Evolutionary conservation across 148 eudicot genomes (phyloP), one percentile per base, ranked within the genome.

Genomic region (Chenopodium berlandieri): DNA sequence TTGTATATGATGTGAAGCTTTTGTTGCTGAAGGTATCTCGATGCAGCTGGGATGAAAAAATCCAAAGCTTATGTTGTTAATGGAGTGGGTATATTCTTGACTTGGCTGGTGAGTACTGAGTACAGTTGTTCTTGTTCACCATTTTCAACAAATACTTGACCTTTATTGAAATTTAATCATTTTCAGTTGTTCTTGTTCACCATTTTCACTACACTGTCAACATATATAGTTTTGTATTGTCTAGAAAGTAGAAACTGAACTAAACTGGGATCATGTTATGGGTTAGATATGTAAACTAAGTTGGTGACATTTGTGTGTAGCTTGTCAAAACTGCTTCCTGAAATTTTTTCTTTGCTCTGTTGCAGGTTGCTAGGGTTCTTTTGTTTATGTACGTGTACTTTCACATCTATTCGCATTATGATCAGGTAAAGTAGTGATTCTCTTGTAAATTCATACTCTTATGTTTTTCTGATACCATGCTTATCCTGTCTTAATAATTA

Each of bases 61-160:
- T 94, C 99, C 30, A 90, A 90, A 71, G 79, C 91, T 17, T 96
- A 96, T 79, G 76, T 90, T 54, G 87, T 75, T 78, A 96, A 96
- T 86, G 99, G 99, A 75, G 89, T 91, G 83, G 90, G 85, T 34
- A 77, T 96, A 86, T 96, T 96, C 87, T 67, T 94, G 1, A 94
- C 94, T 85, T 96, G 99, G 99, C 87, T 96, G 95, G 99, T 96
- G 82, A 83, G 88, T 81, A 71, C 14, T 96, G 82, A 83, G 88
- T 81, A 71, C 20, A 79, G 8, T 31, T 34, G 79, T 31, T 34
- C 44, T 40, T 40, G 56, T 16, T 68, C 10, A 9, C 23, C 47
- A 44, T 13, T 14, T 8, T 79, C 64, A 48, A 27, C 30, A 27
- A 27, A 27, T 27, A 27, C 30, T 27, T 27, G 30, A 27, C 16